Evolutionary conservation across 495 filamentous ascomycete genomes (phyloP), one percentile per base, ranked within the genome.

Genomic region (Bombardia bombarda): DNA sequence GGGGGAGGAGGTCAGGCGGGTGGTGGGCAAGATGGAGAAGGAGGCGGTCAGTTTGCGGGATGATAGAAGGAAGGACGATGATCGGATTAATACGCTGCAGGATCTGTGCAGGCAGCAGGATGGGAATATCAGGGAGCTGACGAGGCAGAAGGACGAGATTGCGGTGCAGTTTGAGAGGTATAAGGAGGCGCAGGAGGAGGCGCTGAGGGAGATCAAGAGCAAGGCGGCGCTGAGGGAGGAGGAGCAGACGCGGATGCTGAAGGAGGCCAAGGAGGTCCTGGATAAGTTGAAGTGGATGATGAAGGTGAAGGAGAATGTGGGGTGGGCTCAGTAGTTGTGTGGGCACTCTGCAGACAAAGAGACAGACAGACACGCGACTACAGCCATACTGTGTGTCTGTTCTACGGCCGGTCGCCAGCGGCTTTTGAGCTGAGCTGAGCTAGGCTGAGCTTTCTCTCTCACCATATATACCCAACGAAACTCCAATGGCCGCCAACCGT

Each of bases 281-380:
- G 74, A 72, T 7, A 71, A 84, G 55, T 70, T 87, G 67, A 78
- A 63, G 50, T 86, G 84, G 80, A 77, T 74, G 26, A 66, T 87
- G 16, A 80, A 70, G 31, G 68, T 87, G 35, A 77, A 80, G 61
- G 58, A 69, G 25, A 77, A 72, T 32, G 67, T 80, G 33, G 63
- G 69, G 31, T 69, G 66, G 39, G 67, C 74, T 21, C 57, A 75
- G 47, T 78, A 32, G 28, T 40, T 12, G 23, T 31, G 38, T 18
- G 14, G 35, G 4, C 32, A n/a, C n/a, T n/a, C n/a, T n/a, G n/a
- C n/a, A n/a, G n/a, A n/a, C n/a, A n/a, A n/a, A n/a, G n/a, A n/a
- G n/a, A n/a, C n/a, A n/a, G n/a, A n/a, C n/a, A n/a, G n/a, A n/a
- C n/a, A n/a, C n/a, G n/a, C n/a, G n/a, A n/a, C n/a, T n/a, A n/a